Conservation (phyloP, 2,329 filamentous ascomycete species). For the Penicillium vulpinum region DNA sequence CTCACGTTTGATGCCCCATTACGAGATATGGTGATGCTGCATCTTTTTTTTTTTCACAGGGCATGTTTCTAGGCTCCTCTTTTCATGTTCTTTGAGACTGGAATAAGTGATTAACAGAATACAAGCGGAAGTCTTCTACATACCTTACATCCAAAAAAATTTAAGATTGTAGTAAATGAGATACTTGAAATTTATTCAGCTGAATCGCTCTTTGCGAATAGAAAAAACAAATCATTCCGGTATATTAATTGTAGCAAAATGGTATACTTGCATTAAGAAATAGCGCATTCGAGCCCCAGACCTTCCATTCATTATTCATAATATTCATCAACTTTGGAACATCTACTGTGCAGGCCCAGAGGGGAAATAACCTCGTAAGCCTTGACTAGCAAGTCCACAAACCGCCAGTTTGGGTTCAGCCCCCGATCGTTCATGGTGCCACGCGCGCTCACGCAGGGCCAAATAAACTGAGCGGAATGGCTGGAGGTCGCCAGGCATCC, state of each 20-base stretch:
- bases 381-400: background rate
- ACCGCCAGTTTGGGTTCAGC: conserved; percentile 2
- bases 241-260: background rate
- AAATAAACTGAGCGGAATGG: conserved; percentile 10
- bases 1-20: background rate
- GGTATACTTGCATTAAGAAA: background rate
- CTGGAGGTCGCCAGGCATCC: conserved; percentile 6
- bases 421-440: conserved; percentile 3
- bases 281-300: background rate
- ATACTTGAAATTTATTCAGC: background rate
- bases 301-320: conserved; percentile 1
- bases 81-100: background rate
- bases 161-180: background rate
- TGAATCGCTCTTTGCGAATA: background rate
- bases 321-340: background rate
- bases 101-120: background rate
- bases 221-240: background rate
- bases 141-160: background rate
- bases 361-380: conserved; percentile 4
- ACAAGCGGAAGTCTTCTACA: background rate
- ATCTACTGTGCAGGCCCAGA: background rate
- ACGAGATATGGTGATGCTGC: background rate
- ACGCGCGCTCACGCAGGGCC: conserved; percentile 6
- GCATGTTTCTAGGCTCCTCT: background rate
- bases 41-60: background rate